phyloP scores from a whole-genome alignment of 164 flowering plant genomes.

The Vitis rupestris region DNA sequence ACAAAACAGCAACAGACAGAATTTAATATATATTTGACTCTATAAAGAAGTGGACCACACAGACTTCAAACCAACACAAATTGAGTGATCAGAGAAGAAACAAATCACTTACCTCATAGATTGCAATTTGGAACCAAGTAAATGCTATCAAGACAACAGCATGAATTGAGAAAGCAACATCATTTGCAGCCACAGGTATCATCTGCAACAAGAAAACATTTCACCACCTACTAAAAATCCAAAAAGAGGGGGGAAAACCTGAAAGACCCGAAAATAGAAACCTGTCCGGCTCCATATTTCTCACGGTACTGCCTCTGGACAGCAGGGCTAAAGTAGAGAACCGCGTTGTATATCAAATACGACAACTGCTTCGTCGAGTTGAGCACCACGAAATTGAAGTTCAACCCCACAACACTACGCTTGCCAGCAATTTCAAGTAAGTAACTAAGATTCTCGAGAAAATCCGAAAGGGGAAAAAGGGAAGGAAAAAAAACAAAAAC shows the following conservation, averaged over 20 bases:
- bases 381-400: slow-evolving; percentile 77
- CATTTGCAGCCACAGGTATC: slow-evolving; percentile 95
- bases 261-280: slow-evolving; percentile 7
- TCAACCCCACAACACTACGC: slow-evolving; percentile 85
- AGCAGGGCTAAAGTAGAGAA: slow-evolving; percentile 73
- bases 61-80: neutral
- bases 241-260: neutral
- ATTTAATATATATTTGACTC: neutral
- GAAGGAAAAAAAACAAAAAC: neutral
- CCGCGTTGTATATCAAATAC: slow-evolving; percentile 80
- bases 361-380: slow-evolving; percentile 83
- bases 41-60: neutral
- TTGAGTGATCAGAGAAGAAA: neutral
- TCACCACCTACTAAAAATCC: neutral
- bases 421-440: neutral
- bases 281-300: slow-evolving; percentile 70
- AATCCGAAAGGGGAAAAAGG: neutral
- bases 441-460: neutral
- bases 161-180: slow-evolving; percentile 88
- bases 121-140: slow-evolving; percentile 66
- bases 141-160: slow-evolving; percentile 75
- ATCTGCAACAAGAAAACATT: slow-evolving; percentile 44
- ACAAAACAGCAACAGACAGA: slow-evolving; percentile 9
- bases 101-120: slow-evolving; percentile 66
- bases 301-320: slow-evolving; percentile 70